Percentiles rank a stretch among this genome's conserved stretches.
Evolutionary conservation across 2,329 filamentous ascomycete species (phyloP).

Genomic region (Colletotrichum theobromicola): DNA sequence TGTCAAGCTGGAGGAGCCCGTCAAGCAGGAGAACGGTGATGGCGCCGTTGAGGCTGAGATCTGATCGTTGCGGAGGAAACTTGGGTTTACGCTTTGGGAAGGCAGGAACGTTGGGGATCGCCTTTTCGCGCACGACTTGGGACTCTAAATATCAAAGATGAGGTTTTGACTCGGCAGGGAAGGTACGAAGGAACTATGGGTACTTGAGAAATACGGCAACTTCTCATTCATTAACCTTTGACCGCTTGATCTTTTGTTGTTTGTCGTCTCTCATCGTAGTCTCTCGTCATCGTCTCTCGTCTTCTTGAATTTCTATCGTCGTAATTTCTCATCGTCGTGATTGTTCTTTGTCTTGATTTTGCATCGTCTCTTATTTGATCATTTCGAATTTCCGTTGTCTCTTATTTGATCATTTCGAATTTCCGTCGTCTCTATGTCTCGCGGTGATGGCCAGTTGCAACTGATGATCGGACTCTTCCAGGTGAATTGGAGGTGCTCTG

Average conservation of each 20-base stretch:
- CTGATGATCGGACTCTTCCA: neutral
- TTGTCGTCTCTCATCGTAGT: no score
- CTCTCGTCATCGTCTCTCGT: no score
- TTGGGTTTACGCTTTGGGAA: neutral
- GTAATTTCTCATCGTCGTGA: neutral
- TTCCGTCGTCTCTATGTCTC: no score
- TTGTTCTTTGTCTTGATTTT: neutral
- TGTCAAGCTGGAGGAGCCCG: neutral
- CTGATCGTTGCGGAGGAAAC: fast-evolving
- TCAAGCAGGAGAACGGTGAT: neutral
- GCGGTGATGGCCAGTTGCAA: no score
- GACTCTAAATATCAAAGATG: neutral
- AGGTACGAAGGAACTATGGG: neutral
- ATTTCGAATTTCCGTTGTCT: no score
- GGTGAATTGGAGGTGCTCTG: neutral
- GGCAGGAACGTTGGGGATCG: neutral
- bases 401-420: no score
- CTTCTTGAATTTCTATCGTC: neutral
- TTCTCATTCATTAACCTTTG: neutral
- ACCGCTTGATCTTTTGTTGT: neutral
- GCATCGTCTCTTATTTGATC: no score
- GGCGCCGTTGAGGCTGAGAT: neutral
- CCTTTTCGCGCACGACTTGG: neutral
- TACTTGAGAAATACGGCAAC: neutral
- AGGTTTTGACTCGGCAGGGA: neutral